phyloP scores from a whole-genome alignment of 768 basidiomycete species.

The Pulveroboletus sp. region DNA sequence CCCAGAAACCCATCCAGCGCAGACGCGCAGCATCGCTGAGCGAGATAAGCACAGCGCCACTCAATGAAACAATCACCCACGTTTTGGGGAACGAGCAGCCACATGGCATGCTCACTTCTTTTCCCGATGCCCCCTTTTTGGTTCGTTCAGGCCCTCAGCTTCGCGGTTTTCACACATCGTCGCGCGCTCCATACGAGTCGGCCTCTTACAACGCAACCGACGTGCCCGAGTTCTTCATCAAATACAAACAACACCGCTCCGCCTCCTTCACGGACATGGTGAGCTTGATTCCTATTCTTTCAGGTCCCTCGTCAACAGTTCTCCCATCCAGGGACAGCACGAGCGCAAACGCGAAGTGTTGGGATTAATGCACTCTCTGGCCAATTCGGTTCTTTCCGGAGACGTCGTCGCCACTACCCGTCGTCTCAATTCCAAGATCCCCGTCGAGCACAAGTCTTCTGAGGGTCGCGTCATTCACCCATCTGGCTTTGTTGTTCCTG shows the following conservation, averaged over 20 bases:
- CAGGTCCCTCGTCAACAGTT: background rate
- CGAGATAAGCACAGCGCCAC: too few relatives aligned
- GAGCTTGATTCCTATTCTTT: background rate
- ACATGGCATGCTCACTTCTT: too few relatives aligned
- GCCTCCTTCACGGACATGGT: slow-evolving; percentile 2
- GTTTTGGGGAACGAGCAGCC: too few relatives aligned
- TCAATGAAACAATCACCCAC: too few relatives aligned
- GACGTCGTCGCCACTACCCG: slow-evolving; percentile 28
- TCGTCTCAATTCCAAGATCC: slow-evolving; percentile 25
- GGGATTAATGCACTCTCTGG: slow-evolving; percentile 24
- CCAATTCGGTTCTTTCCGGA: slow-evolving; percentile 16
- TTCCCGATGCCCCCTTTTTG: too few relatives aligned
- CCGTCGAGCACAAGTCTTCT: slow-evolving; percentile 20
- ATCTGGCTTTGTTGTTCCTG: slow-evolving; percentile 30
- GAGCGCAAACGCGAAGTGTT: slow-evolving; percentile 2
- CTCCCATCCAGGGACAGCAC: background rate
- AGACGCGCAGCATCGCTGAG: too few relatives aligned
- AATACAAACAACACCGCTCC: slow-evolving; percentile 22
- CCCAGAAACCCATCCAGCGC: too few relatives aligned
- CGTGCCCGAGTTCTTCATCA: slow-evolving; percentile 27
- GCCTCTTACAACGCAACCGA: slow-evolving; percentile 24
- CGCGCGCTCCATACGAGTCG: slow-evolving; percentile 12
- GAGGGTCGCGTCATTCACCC: slow-evolving; percentile 21
- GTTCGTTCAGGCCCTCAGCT: background rate
- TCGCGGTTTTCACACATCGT: slow-evolving; percentile 25